Evolutionary conservation across 441 rosid species (phyloP).

Genomic region (Gossypium aridum): DNA sequence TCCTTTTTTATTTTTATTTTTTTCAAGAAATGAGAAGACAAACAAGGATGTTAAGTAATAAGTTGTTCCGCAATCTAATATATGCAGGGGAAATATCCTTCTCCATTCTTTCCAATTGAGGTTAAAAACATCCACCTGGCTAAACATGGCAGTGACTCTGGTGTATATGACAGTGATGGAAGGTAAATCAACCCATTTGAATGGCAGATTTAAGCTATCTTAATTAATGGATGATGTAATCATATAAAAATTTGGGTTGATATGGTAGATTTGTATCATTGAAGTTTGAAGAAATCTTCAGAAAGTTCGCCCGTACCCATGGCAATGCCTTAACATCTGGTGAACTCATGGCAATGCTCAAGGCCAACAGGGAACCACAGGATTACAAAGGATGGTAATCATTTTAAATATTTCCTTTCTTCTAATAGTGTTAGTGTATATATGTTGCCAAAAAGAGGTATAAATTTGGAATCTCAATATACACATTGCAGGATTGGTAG

Average conservation of each 20-base stretch:
- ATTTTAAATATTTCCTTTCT: too few species aligned
- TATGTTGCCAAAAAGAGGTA: background rate
- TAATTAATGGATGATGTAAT: background rate
- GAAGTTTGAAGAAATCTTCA: slow-evolving; percentile 72
- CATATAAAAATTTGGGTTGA: background rate
- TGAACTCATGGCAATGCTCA: slow-evolving; percentile 57
- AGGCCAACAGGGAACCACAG: slow-evolving; percentile 60
- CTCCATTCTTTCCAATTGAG: slow-evolving; percentile 59
- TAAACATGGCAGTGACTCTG: slow-evolving; percentile 83
- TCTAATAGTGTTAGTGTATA: too few species aligned
- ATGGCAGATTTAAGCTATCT: background rate
- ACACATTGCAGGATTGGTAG: slow-evolving; percentile 44
- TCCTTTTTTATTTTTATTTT: background rate
- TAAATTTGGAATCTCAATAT: background rate
- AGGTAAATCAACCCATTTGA: slow-evolving; percentile 31
- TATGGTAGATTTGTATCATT: slow-evolving; percentile 45
- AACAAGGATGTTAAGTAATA: background rate
- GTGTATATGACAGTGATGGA: slow-evolving; percentile 71
- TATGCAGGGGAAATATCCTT: slow-evolving; percentile 56
- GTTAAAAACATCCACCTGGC: slow-evolving; percentile 51
- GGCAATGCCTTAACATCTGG: slow-evolving; percentile 46
- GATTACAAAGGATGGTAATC: slow-evolving; percentile 60
- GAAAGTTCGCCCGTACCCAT: slow-evolving; percentile 42
- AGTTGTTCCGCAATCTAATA: background rate
- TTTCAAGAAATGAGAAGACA: background rate